Evolutionary conservation across 306 rosid genomes (phyloP).

Genomic region (Urtica urens): DNA sequence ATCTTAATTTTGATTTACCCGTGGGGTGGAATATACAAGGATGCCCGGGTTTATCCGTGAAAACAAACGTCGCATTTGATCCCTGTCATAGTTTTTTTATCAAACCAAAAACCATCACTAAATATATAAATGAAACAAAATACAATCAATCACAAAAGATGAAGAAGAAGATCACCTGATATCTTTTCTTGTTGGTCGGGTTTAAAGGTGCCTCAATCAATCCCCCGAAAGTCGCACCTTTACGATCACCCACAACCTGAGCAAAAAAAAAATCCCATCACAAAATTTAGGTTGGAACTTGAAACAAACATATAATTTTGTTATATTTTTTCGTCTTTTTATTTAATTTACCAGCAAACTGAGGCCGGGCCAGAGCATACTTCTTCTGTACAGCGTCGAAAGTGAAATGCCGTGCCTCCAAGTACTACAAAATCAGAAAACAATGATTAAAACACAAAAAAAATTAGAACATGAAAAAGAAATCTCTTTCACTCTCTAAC

Average conservation of each 20-base stretch:
- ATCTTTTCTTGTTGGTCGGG: constrained; percentile 57
- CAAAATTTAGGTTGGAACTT: not conserved
- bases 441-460: no score
- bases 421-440: constrained; percentile 68
- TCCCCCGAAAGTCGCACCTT: constrained; percentile 92
- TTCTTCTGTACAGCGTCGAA: constrained; percentile 70
- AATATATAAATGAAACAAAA: constrained; percentile 13
- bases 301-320: constrained; percentile 6
- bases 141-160: constrained; percentile 1
- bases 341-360: constrained; percentile 66
- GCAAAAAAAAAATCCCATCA: constrained; percentile 12
- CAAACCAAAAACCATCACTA: constrained; percentile 25
- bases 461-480: no score
- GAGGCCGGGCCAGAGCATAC: constrained; percentile 79
- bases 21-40: constrained; percentile 75
- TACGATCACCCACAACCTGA: constrained; percentile 76
- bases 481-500: constrained; percentile 21
- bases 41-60: constrained; percentile 53
- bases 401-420: constrained; percentile 89
- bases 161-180: constrained; percentile 55
- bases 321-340: constrained; percentile 1
- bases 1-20: constrained; percentile 29
- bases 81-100: constrained; percentile 67
- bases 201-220: constrained; percentile 83
- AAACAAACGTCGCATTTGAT: constrained; percentile 67